A percentile compares a stretch with the other conserved stretches of the same genome.
These are phyloP conservation scores for Magnaporthiopsis incrustans DNA, from an alignment of 2,329 filamentous ascomycete genomes.

Conservation along the genomic window DNA sequence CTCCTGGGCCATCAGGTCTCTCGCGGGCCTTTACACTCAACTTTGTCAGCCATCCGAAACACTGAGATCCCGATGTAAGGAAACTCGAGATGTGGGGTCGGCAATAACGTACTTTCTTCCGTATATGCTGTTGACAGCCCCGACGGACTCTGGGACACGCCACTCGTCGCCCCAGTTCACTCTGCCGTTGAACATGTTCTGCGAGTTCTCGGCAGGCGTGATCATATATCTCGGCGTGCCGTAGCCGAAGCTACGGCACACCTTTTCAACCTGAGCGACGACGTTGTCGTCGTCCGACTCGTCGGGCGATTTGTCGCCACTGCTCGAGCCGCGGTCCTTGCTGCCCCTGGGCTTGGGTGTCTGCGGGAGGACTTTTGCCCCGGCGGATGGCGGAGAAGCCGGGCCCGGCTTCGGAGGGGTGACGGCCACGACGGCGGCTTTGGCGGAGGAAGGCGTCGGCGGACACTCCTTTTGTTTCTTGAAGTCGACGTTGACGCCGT, in stretches of 20 bases:
- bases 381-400: background rate
- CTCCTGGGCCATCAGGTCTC: constrained; percentile 1
- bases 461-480: constrained; percentile 9
- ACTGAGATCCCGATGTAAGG: too few species aligned
- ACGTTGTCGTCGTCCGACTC: constrained; percentile 9
- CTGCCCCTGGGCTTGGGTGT: constrained; percentile 8
- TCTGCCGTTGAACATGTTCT: constrained; percentile 2
- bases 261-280: constrained; percentile 14
- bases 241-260: constrained; percentile 9
- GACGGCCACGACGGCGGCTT: background rate
- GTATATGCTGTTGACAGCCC: constrained; percentile 1
- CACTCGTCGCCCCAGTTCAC: constrained; percentile 1
- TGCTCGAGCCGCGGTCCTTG: background rate
- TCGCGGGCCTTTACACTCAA: background rate
- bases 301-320: background rate
- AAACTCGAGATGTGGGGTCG: background rate
- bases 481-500: constrained; percentile 15
- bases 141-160: constrained; percentile 1
- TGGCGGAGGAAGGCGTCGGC: background rate
- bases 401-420: background rate
- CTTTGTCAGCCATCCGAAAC: background rate
- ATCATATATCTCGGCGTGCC: constrained; percentile 8
- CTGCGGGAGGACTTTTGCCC: background rate
- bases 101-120: constrained; percentile 1
- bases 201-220: background rate